Evolutionary conservation across 371 early-diverging fungal genomes (phyloP), one percentile per base, ranked within the genome.

Genomic region (Capillidium rhysosporum): DNA sequence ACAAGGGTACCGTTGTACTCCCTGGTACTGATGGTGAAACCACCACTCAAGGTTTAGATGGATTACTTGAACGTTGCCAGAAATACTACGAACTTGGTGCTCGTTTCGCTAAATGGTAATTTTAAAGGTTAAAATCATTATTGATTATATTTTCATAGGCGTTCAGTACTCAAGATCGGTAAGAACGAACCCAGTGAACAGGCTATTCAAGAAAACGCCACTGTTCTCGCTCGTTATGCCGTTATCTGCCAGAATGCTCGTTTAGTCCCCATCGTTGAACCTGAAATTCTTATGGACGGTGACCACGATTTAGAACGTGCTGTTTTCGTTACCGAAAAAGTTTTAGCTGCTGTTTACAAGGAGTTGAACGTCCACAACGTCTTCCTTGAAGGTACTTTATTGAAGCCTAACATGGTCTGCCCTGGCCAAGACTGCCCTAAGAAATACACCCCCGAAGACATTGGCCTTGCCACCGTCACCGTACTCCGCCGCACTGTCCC

Each of bases 231-330:
- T 31, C 70, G 79, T 53, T 81, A 78, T 60, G 80, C 77, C 26
- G 59, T 67, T 52, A 73, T 77, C 61, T 77, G 77, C 63, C 80
- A 77, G 60, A 55, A 59, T 18, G 67, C 74, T 61, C 67, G 73
- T 25, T 60, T 78, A 43, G 77, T 76, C 30, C 82, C 82, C 23
- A 78, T 81, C 48, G 76, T 81, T 31, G 82, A 81, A 61, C 82
- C 82, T 43, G 82, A 81, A 60, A 72, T 81, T 29, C 65, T 77
- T 28, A 75, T 76, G 70, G 75, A 77, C 55, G 82, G 82, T 45
- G 61, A 66, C 52, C 75, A 78, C 65, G 64, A 68, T 45, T 58
- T 74, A 20, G 71, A 72, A 49, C 56, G 63, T 29, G 68, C 76
- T 44, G 61, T 69, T 23, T 57, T 58, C 26, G 69, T 67, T 7